Evolutionary conservation across 164 flowering plant species (phyloP).

Genomic region (Pachysandra terminalis): DNA sequence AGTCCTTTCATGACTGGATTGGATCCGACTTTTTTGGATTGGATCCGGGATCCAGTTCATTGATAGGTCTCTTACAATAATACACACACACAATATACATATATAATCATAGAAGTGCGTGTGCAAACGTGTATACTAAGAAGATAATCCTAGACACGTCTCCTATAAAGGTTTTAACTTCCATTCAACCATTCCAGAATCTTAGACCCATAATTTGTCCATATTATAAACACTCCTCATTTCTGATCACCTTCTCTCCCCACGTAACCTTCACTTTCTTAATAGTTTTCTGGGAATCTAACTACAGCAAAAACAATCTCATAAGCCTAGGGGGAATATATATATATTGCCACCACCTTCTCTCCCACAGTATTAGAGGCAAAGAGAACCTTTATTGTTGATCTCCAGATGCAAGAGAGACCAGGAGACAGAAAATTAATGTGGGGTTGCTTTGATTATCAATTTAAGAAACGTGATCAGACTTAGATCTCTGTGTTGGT

Average conservation of each 20-base stretch:
- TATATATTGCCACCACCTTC: neutral
- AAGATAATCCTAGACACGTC: too few species aligned
- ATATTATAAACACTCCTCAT: constrained; percentile 5
- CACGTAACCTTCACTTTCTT: neutral
- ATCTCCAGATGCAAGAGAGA: constrained; percentile 17
- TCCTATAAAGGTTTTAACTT: constrained; percentile 1
- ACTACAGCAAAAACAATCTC: neutral
- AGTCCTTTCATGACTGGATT: too few species aligned
- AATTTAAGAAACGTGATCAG: constrained; percentile 28
- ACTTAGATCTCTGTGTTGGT: constrained; percentile 33
- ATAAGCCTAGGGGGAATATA: neutral
- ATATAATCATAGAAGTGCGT: too few species aligned
- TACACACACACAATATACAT: too few species aligned
- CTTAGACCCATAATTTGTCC: constrained; percentile 16
- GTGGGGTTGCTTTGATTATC: constrained; percentile 15
- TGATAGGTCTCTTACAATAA: too few species aligned
- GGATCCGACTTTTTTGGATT: too few species aligned
- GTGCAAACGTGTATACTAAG: too few species aligned
- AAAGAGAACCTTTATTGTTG: constrained; percentile 9
- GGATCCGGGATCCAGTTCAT: too few species aligned
- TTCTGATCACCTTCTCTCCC: constrained; percentile 14
- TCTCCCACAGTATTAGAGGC: constrained; percentile 16
- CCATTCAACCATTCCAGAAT: constrained; percentile 16
- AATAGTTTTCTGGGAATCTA: neutral
- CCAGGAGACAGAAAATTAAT: constrained; percentile 13